Base-by-base conservation (phyloP, 1,284 basidiomycete species). In the Rhodotorula sp. region DNA sequence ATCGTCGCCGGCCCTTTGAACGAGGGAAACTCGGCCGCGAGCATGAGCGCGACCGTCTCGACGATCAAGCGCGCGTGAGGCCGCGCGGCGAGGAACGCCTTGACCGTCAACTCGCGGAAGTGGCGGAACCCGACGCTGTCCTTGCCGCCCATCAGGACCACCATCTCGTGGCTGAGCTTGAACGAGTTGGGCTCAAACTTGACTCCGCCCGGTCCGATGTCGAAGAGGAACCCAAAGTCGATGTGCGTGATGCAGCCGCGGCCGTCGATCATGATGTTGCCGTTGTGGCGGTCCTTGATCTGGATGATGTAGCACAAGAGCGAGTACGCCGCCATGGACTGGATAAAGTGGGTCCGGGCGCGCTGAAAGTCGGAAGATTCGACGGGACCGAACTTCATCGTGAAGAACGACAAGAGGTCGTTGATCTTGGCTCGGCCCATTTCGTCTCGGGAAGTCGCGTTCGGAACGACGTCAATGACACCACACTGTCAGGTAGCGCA, bases 391-490 rank as follows among this genome's bases (percentile, higher is more conserved):
- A 97, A 98, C 81, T 91, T 95, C 62, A 92, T 88, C n/a, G 91
- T 85, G 82, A 99, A 99, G 84, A 98, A 99, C 77, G 91, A 90
- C 39, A 91, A 86, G 15, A 99, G 85, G 80, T 99, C 93, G 79
- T 99, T 99, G 81, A 99, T 92, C 84, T 98, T 98, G 34, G 93
- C 92, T 59, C 97, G 88, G 54, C 97, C 97, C 97, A 99, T 98
- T 84, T 99, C 97, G 81, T 99, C 97, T 70, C 97, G 88, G 10
- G 96, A 98, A 0, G 97, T 99, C 0, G 97, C 90, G 79, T 99
- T 96, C 3, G 97, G 96, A 3, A 99, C 94, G 47, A 99, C 97
- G 78, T 99, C 97, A 76, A 99, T 99, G 59, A 99, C 93, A 70
- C 97, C 97, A 76, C 94, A 97, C 90, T 97, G 78, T 29, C 26